These are phyloP conservation scores for Saccharomyces hybrid DNA, from an alignment of 1,139 yeast species.

Conservation along the genomic window DNA sequence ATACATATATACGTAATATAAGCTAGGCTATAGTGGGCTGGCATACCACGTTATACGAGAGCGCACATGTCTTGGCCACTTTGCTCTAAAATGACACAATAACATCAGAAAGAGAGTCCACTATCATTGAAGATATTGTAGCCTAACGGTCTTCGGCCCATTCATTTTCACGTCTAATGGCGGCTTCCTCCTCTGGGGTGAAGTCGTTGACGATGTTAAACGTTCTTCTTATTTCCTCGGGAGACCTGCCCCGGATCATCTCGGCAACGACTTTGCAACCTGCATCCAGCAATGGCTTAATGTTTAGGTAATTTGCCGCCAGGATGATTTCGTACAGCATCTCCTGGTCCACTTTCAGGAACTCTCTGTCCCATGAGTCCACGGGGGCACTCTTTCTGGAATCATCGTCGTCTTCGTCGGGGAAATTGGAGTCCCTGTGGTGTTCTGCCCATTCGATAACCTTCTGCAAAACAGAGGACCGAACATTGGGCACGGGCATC, in stretches of 20 bases:
- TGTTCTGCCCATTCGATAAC: slow-evolving; percentile 97
- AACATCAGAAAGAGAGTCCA: neutral
- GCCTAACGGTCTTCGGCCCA: slow-evolving; percentile 97
- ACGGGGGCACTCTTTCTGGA: slow-evolving; percentile 79
- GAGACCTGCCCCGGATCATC: slow-evolving; percentile 93
- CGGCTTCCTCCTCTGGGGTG: slow-evolving; percentile 97
- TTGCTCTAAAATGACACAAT: neutral
- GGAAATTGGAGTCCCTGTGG: slow-evolving; percentile 78
- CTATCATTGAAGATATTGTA: neutral
- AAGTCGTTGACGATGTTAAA: slow-evolving; percentile 95
- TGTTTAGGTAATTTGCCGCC: slow-evolving; percentile 93
- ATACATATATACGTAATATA: neutral
- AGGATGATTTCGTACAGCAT: slow-evolving; percentile 94
- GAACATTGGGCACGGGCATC: slow-evolving; percentile 87
- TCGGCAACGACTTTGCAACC: slow-evolving; percentile 98
- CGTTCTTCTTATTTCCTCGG: slow-evolving; percentile 93
- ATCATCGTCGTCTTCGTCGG: slow-evolving; percentile 73
- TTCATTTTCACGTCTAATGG: slow-evolving; percentile 93
- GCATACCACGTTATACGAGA: neutral
- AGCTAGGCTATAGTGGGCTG: neutral
- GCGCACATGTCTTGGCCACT: neutral
- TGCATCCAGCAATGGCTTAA: slow-evolving; percentile 84
- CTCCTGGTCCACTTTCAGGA: slow-evolving; percentile 94
- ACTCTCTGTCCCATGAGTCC: slow-evolving; percentile 95
- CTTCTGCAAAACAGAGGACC: slow-evolving; percentile 79